Conservation (phyloP, 768 basidiomycete genomes). For the Amanita jacksonii region DNA sequence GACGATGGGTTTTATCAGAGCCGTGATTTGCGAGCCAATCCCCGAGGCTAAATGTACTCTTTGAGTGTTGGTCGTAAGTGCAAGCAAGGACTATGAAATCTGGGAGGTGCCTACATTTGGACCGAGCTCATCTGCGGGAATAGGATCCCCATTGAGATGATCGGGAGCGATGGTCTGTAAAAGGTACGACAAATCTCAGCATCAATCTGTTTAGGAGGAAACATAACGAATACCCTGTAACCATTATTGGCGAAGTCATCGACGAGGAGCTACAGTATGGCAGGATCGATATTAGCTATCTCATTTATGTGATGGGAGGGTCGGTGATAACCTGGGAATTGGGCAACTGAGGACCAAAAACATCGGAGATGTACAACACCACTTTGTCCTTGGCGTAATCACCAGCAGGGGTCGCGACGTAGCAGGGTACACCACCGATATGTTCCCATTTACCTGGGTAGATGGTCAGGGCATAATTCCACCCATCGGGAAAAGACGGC, state of each 20-base stretch:
- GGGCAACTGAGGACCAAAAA: slow-evolving; percentile 40
- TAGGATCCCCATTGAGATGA: slow-evolving; percentile 32
- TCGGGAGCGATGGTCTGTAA: slow-evolving; percentile 28
- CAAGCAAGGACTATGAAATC: neutral
- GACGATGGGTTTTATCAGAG: slow-evolving; percentile 30
- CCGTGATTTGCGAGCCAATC: slow-evolving; percentile 38
- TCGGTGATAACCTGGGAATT: slow-evolving; percentile 38
- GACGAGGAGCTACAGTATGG: slow-evolving; percentile 23
- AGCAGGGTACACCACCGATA: slow-evolving; percentile 38
- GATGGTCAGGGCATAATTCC: neutral
- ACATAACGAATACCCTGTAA: slow-evolving; percentile 19
- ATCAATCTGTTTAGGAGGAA: neutral
- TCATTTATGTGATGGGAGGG: too few relatives aligned
- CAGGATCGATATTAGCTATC: neutral
- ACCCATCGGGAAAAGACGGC: neutral
- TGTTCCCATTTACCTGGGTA: slow-evolving; percentile 37
- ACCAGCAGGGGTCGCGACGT: slow-evolving; percentile 41
- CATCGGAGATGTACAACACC: slow-evolving; percentile 43
- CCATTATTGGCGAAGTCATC: slow-evolving; percentile 38
- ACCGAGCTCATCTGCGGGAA: slow-evolving; percentile 25
- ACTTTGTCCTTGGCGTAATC: slow-evolving; percentile 49
- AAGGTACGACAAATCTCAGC: neutral
- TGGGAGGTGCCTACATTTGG: slow-evolving; percentile 17
- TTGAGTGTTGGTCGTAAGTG: neutral
- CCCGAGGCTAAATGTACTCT: slow-evolving; percentile 28